Conservation (phyloP, 2,329 filamentous ascomycete genomes). For the Penicillium capsulatum region DNA sequence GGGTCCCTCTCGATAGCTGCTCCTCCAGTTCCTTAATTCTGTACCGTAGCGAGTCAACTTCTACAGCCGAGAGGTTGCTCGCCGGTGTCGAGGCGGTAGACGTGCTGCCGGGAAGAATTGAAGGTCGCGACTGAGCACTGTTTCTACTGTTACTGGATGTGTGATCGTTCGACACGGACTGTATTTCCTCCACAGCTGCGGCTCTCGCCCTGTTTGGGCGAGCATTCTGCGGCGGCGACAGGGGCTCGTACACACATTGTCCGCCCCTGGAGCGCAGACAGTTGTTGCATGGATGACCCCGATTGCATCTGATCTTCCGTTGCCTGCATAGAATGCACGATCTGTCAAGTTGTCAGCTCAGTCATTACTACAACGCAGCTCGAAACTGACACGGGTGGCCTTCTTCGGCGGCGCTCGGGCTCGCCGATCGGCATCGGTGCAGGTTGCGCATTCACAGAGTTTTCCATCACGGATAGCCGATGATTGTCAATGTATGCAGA, state of each 20-base stretch:
- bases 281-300: slow-evolving; percentile 56
- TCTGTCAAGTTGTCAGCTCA: slow-evolving; percentile 27
- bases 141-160: too few species aligned
- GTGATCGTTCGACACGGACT: too few species aligned
- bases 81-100: slow-evolving; percentile 20
- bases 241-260: slow-evolving; percentile 17
- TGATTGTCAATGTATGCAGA: too few species aligned
- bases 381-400: slow-evolving; percentile 43
- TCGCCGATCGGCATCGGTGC: slow-evolving; percentile 23
- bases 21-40: slow-evolving; percentile 46
- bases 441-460: too few species aligned
- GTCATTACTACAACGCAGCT: neutral
- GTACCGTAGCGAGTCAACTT: slow-evolving; percentile 39
- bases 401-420: slow-evolving; percentile 37
- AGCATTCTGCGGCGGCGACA: slow-evolving; percentile 9
- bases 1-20: slow-evolving; percentile 33
- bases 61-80: slow-evolving; percentile 23
- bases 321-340: slow-evolving; percentile 56
- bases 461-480: too few species aligned
- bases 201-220: too few species aligned
- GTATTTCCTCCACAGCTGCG: too few species aligned
- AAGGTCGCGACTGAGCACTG: too few species aligned
- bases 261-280: slow-evolving; percentile 46
- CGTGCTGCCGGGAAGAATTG: slow-evolving; percentile 5
- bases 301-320: slow-evolving; percentile 61